A percentile compares a stretch with the other conserved stretches of the same genome.
These are phyloP conservation scores for Triticum dicoccoides DNA, from an alignment of 176 grass and related monocot genomes.

Conservation along the genomic window DNA sequence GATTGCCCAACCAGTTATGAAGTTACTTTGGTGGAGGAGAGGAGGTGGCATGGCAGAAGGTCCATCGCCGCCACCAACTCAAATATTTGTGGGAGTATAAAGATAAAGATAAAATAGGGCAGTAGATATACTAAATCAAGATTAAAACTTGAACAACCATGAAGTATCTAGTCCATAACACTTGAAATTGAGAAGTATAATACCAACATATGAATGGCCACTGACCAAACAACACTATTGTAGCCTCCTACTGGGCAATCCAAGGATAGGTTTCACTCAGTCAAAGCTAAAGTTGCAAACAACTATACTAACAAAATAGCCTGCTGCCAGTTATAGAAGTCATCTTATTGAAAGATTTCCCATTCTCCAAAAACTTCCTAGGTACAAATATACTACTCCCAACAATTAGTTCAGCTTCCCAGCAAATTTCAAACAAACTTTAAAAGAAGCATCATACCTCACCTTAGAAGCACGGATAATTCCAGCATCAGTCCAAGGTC, in stretches of 20 bases:
- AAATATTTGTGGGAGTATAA: background rate
- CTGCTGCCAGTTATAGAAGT: conserved; percentile 11
- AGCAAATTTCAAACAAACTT: conserved; percentile 22
- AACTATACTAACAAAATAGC: conserved; percentile 13
- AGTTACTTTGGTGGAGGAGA: background rate
- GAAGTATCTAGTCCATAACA: conserved; percentile 13
- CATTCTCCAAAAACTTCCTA: conserved; percentile 50
- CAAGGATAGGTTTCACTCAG: background rate
- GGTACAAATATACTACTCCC: conserved; percentile 13
- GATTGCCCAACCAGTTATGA: background rate
- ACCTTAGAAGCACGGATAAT: conserved; percentile 64
- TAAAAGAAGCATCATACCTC: conserved; percentile 33
- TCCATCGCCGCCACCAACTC: background rate
- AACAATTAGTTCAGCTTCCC: conserved; percentile 19
- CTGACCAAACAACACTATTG: conserved; percentile 26
- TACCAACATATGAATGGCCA: conserved; percentile 6
- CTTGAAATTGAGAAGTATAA: background rate
- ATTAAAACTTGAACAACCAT: conserved; percentile 14
- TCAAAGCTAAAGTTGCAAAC: conserved; percentile 3
- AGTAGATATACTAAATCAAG: conserved; percentile 16
- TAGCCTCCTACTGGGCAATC: background rate
- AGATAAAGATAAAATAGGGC: conserved; percentile 13
- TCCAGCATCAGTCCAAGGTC: conserved; percentile 68
- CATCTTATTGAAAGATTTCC: conserved; percentile 37
- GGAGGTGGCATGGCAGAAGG: background rate